Evolutionary conservation across 306 rosid genomes (phyloP), one percentile per base, ranked within the genome.

Genomic region (Carpinus viminea): DNA sequence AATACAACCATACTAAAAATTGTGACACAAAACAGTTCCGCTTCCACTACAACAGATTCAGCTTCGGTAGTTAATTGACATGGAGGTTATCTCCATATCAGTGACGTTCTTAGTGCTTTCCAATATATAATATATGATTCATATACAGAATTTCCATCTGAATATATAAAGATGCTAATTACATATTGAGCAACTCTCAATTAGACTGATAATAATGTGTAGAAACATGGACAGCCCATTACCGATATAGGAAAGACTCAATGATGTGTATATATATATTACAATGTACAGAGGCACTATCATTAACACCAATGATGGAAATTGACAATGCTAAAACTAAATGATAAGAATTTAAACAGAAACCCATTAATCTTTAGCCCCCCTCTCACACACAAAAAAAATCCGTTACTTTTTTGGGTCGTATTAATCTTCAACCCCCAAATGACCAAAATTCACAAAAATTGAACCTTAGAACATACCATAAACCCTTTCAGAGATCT

Each of bases 401-500:
- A 31, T 31, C 34, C 2, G 34, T 31, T 31, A 31, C 34, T 12
- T 50, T 55, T 55, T 55, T 21, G 21, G 47, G 70, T 26, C 47
- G 65, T n/a, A 59, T 24, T 59, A 59, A 59, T 75, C 82, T 80
- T 73, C 61, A 57, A 20, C 59, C 56, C 70, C 46, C 55, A 48
- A 74, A 78, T 64, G 68, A 72, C 72, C 74, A 60, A 80, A 68
- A 51, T 20, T 73, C 48, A 50, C 28, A 31, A 47, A 66, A 72
- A 80, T 76, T 68, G 69, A 82, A 82, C 81, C 73, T 51, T 6
- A 62, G 68, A 80, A 68, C 96, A 46, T 90, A 96, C 99, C 98
- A 86, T 91, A 96, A 87, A 96, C 97, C 86, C 93, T 89, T 79
- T 90, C 99, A 82, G 92, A 86, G 84, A 96, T 96, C 90, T 96